These are phyloP conservation scores for Camelina neglecta DNA, from an alignment of 345 rosid genomes.

Conservation along the genomic window DNA sequence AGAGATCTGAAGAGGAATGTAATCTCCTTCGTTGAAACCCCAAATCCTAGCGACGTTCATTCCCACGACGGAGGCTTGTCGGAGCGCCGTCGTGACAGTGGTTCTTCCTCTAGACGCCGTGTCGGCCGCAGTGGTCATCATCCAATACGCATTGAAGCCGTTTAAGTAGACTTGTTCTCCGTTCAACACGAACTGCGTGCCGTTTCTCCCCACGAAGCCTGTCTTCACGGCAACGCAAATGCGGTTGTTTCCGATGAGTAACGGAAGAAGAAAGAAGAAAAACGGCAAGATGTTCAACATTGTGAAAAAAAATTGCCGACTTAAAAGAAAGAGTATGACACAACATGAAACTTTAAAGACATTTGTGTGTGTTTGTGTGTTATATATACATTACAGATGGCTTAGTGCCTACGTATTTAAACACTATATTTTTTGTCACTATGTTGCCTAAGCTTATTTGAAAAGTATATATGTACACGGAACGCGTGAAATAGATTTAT, in stretches of 20 bases:
- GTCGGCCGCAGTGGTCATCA: slow-evolving; percentile 68
- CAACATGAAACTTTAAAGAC: slow-evolving; percentile 10
- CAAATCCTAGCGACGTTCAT: slow-evolving; percentile 80
- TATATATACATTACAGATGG: slow-evolving; percentile 38
- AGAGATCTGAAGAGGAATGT: slow-evolving; percentile 64
- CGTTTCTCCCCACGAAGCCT: slow-evolving; percentile 48
- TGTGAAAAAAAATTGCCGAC: slow-evolving; percentile 31
- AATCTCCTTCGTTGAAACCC: slow-evolving; percentile 77
- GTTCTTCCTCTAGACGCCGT: slow-evolving; percentile 50
- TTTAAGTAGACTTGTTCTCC: slow-evolving; percentile 58
- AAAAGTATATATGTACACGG: slow-evolving; percentile 18
- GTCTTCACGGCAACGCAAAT: slow-evolving; percentile 28
- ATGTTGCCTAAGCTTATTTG: slow-evolving; percentile 30
- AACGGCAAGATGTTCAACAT: slow-evolving; percentile 33
- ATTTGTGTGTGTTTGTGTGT: slow-evolving; percentile 14
- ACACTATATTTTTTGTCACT: slow-evolving; percentile 17
- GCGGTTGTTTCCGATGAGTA: slow-evolving; percentile 36
- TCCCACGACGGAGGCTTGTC: slow-evolving; percentile 61
- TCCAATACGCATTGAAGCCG: slow-evolving; percentile 90
- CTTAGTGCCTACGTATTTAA: slow-evolving; percentile 37
- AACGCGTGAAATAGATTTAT: slow-evolving; percentile 20
- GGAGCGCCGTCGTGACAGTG: slow-evolving; percentile 58
- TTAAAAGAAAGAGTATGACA: slow-evolving; percentile 22
- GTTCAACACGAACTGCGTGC: slow-evolving; percentile 53
- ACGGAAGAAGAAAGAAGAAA: slow-evolving; percentile 36